Evolutionary conservation across 129 eudicot genomes (phyloP).

Genomic region (Helichrysum umbraculigerum): DNA sequence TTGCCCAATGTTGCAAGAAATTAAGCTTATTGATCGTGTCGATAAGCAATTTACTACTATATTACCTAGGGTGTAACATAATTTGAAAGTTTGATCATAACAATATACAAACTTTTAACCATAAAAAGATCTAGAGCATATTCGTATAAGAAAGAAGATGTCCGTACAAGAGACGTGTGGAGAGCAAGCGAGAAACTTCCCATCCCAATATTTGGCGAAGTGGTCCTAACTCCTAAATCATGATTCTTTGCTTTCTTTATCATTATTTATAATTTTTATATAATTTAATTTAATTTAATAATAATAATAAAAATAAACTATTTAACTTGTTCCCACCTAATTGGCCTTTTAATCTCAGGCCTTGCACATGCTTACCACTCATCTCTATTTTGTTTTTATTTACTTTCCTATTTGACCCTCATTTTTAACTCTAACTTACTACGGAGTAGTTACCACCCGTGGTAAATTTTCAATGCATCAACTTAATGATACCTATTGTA

Average conservation of each 20-base stretch:
- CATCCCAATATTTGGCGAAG: conserved; percentile 18
- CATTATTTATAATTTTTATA: not conserved
- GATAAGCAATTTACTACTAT: too few relatives aligned
- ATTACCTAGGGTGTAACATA: not conserved
- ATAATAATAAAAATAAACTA: not conserved
- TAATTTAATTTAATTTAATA: conserved; percentile 1
- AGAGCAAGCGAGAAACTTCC: conserved; percentile 39
- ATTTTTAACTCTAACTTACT: conserved; percentile 8
- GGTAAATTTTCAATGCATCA: not conserved
- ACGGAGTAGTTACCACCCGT: not conserved
- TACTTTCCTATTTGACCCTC: not conserved
- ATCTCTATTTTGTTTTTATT: conserved; percentile 20
- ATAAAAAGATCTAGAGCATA: not conserved
- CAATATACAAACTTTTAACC: not conserved
- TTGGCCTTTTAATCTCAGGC: conserved; percentile 34
- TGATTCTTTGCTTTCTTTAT: not conserved
- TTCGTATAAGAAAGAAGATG: conserved; percentile 22
- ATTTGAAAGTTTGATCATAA: not conserved
- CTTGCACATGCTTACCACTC: conserved; percentile 63
- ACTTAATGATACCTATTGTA: not conserved
- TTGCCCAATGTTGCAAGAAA: too few relatives aligned
- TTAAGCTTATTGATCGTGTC: too few relatives aligned
- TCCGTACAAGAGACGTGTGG: conserved; percentile 29
- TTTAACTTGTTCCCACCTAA: conserved; percentile 31
- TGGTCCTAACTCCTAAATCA: not conserved